Conservation (phyloP, 805 yeast species). For the Saccharomyces paradoxus region DNA sequence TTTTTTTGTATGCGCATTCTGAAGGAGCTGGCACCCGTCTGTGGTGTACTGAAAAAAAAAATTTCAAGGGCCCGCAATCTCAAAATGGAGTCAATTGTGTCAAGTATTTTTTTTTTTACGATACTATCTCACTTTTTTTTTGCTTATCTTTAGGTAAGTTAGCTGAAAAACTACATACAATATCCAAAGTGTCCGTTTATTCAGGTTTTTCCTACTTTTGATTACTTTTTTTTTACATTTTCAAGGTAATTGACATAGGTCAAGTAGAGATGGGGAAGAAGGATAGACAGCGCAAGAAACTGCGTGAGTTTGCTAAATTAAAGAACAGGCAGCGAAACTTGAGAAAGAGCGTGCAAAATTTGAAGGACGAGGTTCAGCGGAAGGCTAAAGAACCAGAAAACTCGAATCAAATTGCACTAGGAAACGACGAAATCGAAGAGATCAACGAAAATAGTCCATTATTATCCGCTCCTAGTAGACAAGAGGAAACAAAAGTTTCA, state of each 20-base stretch:
- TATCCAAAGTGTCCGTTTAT: background rate
- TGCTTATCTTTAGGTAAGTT: background rate
- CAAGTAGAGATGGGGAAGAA: slow-evolving; percentile 9
- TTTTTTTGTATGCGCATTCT: background rate
- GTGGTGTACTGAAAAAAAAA: background rate
- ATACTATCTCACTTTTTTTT: background rate
- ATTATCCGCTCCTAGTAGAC: background rate
- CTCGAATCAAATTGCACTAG: background rate
- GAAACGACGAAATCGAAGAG: background rate
- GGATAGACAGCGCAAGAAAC: slow-evolving; percentile 12
- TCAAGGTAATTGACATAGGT: background rate
- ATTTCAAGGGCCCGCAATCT: background rate
- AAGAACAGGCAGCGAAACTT: background rate
- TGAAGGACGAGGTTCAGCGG: background rate
- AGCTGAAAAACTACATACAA: background rate
- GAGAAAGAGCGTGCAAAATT: background rate
- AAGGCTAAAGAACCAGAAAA: background rate
- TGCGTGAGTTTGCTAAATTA: slow-evolving; percentile 20
- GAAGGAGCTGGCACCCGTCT: background rate
- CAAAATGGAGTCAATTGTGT: background rate
- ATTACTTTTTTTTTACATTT: background rate
- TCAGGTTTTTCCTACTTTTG: background rate
- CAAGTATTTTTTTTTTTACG: background rate
- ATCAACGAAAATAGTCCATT: background rate
- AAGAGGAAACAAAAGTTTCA: background rate